Conservation (phyloP, 2,329 filamentous ascomycete species). For the Periconia sp. region DNA sequence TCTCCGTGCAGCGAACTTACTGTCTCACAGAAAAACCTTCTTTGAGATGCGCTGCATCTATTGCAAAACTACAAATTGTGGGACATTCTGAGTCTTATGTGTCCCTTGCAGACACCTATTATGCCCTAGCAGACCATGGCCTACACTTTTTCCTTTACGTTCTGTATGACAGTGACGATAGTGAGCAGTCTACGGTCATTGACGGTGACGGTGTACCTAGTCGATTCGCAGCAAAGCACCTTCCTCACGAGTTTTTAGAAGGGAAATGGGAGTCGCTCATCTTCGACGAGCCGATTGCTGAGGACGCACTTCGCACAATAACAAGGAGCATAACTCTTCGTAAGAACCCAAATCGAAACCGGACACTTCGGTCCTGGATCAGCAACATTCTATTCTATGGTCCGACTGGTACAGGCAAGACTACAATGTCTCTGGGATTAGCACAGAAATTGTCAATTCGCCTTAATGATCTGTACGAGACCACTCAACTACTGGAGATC, state of each 20-base stretch:
- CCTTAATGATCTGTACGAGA: constrained; percentile 44
- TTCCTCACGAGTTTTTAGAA: constrained; percentile 20
- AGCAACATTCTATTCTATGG: constrained; percentile 52
- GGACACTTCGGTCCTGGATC: constrained; percentile 53
- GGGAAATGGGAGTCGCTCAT: constrained; percentile 39
- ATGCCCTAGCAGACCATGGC: constrained; percentile 9
- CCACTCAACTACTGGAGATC: constrained; percentile 51
- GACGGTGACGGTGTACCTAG: constrained; percentile 5
- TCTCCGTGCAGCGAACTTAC: not conserved
- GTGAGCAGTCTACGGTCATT: not conserved
- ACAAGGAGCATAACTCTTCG: constrained; percentile 45
- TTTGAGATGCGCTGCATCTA: too few species aligned
- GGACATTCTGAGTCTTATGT: constrained; percentile 7
- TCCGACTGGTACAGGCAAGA: constrained; percentile 53
- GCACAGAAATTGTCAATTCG: constrained; percentile 59
- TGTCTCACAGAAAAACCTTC: too few species aligned
- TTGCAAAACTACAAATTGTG: constrained; percentile 6
- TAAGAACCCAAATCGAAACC: constrained; percentile 41
- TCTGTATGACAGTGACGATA: constrained; percentile 8
- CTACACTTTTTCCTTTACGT: constrained; percentile 18
- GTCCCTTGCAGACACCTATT: constrained; percentile 8
- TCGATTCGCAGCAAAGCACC: constrained; percentile 8
- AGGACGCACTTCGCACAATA: constrained; percentile 48
- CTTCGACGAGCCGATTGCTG: constrained; percentile 51
- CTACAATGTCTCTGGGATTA: constrained; percentile 53